Conservation (phyloP, 2,329 filamentous ascomycete genomes). For the Talaromyces rugulosus region DNA sequence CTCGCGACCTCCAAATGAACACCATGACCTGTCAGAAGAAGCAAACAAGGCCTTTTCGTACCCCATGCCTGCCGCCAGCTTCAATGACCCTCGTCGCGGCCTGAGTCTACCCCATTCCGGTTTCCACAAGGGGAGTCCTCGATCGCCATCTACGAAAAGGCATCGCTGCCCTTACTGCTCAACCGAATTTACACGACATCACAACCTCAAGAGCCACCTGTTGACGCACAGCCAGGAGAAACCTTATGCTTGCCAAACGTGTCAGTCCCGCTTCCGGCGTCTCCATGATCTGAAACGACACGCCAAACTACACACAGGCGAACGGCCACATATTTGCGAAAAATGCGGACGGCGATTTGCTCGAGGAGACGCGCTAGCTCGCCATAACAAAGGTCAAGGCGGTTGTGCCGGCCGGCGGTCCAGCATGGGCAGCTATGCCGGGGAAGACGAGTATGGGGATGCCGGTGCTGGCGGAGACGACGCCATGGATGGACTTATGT, state of each 20-base stretch:
- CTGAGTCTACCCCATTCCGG: slow-evolving; percentile 57
- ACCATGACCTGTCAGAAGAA: slow-evolving; percentile 29
- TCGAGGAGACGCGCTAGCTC: slow-evolving; percentile 86
- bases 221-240: slow-evolving; percentile 98
- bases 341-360: slow-evolving; percentile 95
- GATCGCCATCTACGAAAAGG: slow-evolving; percentile 75
- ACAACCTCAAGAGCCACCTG: slow-evolving; percentile 95
- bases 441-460: slow-evolving; percentile 65
- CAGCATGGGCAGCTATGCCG: slow-evolving; percentile 77
- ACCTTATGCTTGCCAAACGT: slow-evolving; percentile 90
- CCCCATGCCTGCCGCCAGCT: slow-evolving; percentile 51
- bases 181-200: slow-evolving; percentile 94
- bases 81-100: slow-evolving; percentile 52
- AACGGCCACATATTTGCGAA: slow-evolving; percentile 89
- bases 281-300: slow-evolving; percentile 95
- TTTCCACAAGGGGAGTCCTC: slow-evolving; percentile 54
- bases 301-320: slow-evolving; percentile 92
- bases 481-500: slow-evolving; percentile 61
- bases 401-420: slow-evolving; percentile 89
- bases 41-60: slow-evolving; percentile 60
- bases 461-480: slow-evolving; percentile 48
- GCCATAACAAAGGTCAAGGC: slow-evolving; percentile 92
- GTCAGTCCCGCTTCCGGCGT: slow-evolving; percentile 84
- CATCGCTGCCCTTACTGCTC: slow-evolving; percentile 96
- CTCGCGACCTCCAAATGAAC: slow-evolving; percentile 25